phyloP scores from a whole-genome alignment of 2,329 filamentous ascomycete species.

The Neofusicoccum sp. region DNA sequence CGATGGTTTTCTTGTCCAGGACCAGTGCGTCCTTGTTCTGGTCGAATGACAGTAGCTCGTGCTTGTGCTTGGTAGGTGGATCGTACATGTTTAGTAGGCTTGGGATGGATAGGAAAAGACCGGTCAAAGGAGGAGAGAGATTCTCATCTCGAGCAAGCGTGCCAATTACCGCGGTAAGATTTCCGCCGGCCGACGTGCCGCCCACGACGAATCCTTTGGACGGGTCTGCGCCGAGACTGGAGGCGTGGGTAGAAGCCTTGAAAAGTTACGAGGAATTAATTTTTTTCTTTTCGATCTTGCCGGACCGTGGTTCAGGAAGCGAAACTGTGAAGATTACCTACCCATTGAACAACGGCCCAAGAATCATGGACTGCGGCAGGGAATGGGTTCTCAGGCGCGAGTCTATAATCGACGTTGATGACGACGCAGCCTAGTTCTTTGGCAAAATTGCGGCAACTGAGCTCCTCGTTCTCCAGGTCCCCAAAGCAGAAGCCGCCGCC shows the following conservation, averaged over 20 bases:
- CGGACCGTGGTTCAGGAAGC: too few relatives aligned
- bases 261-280: not conserved
- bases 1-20: slow-evolving; percentile 17
- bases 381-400: slow-evolving; percentile 61
- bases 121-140: slow-evolving; percentile 23
- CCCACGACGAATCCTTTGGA: slow-evolving; percentile 23
- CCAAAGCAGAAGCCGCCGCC: slow-evolving; percentile 30
- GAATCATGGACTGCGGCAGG: slow-evolving; percentile 61
- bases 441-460: not conserved
- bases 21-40: slow-evolving; percentile 23
- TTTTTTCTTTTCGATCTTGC: not conserved
- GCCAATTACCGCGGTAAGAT: slow-evolving; percentile 22
- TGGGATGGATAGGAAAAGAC: slow-evolving; percentile 20
- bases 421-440: not conserved
- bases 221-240: slow-evolving; percentile 19
- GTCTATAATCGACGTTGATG: slow-evolving; percentile 59
- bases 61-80: slow-evolving; percentile 24
- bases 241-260: slow-evolving; percentile 20
- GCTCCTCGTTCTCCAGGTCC: slow-evolving; percentile 23
- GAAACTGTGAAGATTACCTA: too few relatives aligned
- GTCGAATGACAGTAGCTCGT: slow-evolving; percentile 22
- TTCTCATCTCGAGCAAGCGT: slow-evolving; percentile 23
- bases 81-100: slow-evolving; percentile 26
- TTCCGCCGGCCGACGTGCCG: slow-evolving; percentile 23
- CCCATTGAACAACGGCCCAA: slow-evolving; percentile 22